Percentiles rank a stretch among this genome's conserved stretches.
These are phyloP conservation scores for Salicornia ramosissima DNA, from an alignment of 148 eudicot genomes.

Conservation along the genomic window DNA sequence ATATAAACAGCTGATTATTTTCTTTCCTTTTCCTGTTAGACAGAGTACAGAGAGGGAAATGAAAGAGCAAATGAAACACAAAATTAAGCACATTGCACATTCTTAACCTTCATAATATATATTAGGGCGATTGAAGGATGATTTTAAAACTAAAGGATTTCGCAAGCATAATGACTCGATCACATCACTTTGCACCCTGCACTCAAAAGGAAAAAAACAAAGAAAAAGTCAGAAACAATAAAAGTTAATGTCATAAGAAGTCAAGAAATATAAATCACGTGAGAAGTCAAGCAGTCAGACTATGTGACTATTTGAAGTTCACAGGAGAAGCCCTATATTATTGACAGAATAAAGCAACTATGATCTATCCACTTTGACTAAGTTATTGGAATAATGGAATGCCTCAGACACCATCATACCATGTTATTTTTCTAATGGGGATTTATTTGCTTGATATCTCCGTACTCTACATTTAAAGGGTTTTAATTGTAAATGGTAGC, in stretches of 20 bases:
- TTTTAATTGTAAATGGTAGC: too few species aligned
- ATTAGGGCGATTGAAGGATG: constrained; percentile 93
- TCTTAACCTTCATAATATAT: constrained; percentile 90
- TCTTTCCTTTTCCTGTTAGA: neutral
- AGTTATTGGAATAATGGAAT: too few species aligned
- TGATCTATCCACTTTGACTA: too few species aligned
- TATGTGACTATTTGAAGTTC: too few species aligned
- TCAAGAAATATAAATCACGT: too few species aligned
- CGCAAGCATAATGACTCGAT: constrained; percentile 62
- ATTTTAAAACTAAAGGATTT: constrained; percentile 69
- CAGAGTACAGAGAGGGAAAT: neutral
- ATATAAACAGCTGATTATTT: neutral
- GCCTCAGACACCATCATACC: too few species aligned
- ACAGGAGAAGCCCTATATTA: too few species aligned
- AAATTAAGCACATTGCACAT: constrained; percentile 22
- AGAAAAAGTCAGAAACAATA: constrained; percentile 1
- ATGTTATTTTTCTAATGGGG: too few species aligned
- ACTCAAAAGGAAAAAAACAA: constrained; percentile 16
- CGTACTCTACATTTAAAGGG: too few species aligned
- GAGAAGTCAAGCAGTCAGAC: too few species aligned
- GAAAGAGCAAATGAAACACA: neutral
- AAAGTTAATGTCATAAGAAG: neutral
- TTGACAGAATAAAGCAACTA: too few species aligned
- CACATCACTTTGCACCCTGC: constrained; percentile 92
- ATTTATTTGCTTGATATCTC: too few species aligned